A percentile compares a stretch with the other conserved stretches of the same genome.
Conservation (phyloP, 2,329 filamentous ascomycete genomes). For the Juglanconis sp. region DNA sequence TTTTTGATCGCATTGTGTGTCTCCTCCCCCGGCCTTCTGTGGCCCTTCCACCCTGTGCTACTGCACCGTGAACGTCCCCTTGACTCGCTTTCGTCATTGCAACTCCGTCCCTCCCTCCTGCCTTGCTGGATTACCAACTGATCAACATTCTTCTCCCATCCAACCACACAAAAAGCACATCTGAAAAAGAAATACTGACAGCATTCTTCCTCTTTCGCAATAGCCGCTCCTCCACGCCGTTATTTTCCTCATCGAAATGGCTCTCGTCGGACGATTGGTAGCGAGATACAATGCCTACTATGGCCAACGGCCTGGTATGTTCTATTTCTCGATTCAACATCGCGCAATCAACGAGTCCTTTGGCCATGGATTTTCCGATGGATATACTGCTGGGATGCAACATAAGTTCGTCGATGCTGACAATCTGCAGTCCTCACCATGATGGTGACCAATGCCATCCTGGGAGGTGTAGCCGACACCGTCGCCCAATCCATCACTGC, state of each 20-base stretch:
- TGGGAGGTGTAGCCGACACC: conserved; percentile 94
- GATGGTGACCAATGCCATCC: conserved; percentile 96
- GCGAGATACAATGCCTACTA: conserved; percentile 94
- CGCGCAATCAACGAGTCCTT: not conserved
- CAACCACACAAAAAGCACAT: not conserved
- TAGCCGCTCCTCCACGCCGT: conserved; percentile 85
- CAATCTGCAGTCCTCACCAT: conserved; percentile 77
- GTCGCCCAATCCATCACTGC: conserved; percentile 91
- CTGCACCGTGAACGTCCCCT: conserved; percentile 12
- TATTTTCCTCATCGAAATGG: conserved; percentile 85
- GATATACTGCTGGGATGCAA: not conserved
- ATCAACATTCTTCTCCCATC: not conserved
- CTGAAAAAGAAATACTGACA: conserved; percentile 9
- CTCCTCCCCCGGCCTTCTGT: not conserved
- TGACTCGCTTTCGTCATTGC: conserved; percentile 5
- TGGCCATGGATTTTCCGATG: not conserved
- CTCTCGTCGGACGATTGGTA: conserved; percentile 74
- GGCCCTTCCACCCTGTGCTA: not conserved
- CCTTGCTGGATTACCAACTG: not conserved
- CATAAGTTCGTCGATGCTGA: conserved; percentile 1
- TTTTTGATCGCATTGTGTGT: conserved; percentile 72
- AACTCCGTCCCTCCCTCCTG: not conserved
- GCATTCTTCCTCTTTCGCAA: conserved; percentile 20
- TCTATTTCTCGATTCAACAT: not conserved
- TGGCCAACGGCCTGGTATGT: conserved; percentile 76